phyloP scores from a whole-genome alignment of 2,329 filamentous ascomycete genomes.

The Diaporthe aspalathi region DNA sequence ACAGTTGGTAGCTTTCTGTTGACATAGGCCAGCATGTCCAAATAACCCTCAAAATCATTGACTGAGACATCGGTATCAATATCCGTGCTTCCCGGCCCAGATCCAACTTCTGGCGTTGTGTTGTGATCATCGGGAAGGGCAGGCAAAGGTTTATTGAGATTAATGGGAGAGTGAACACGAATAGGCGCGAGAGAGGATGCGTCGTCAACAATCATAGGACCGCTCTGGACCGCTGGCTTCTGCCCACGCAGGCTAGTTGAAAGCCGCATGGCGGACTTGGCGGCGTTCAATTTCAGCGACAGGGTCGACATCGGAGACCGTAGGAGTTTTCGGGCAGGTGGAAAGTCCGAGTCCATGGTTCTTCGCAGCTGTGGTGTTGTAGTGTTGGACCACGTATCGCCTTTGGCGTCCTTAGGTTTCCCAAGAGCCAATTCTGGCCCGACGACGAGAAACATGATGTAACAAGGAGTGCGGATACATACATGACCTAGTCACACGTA shows the following conservation, averaged over 20 bases:
- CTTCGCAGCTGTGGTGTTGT: not conserved
- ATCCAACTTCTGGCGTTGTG: not conserved
- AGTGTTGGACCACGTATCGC: not conserved
- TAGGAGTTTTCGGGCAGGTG: not conserved
- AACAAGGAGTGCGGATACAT: not conserved
- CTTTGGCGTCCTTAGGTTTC: not conserved
- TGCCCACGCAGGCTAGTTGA: conserved; percentile 10
- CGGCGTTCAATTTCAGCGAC: conserved; percentile 6
- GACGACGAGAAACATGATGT: conserved; percentile 13
- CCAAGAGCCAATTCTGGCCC: conserved; percentile 21
- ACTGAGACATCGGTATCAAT: conserved; percentile 10
- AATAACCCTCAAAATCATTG: conserved; percentile 23
- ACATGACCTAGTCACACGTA: not conserved
- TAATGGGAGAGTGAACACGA: conserved; percentile 7
- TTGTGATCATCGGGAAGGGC: not conserved
- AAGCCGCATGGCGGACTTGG: conserved; percentile 1
- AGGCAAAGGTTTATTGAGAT: conserved; percentile 29
- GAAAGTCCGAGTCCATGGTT: not conserved
- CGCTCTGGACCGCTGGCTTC: not conserved
- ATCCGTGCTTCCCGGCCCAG: not conserved
- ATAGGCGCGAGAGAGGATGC: conserved; percentile 4
- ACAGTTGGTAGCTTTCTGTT: not conserved
- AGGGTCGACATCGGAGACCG: conserved; percentile 2
- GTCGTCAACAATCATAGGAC: not conserved
- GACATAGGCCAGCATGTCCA: conserved; percentile 30